A percentile compares a stretch with the other conserved stretches of the same genome.
phyloP scores from a whole-genome alignment of 2,329 filamentous ascomycete species.

The Ceratocystis colombiana region DNA sequence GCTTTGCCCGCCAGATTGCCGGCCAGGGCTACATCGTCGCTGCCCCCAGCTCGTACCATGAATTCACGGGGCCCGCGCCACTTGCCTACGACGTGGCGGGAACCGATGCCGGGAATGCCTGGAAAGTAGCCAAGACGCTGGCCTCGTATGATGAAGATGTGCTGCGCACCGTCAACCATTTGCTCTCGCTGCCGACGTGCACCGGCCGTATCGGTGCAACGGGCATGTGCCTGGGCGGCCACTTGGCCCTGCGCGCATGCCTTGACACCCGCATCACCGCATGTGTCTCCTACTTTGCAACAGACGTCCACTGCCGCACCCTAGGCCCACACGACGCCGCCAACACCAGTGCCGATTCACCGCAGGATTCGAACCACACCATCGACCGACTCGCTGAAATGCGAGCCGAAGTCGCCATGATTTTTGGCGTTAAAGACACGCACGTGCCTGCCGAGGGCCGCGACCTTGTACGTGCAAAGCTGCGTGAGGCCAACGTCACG shows the following conservation, averaged over 20 bases:
- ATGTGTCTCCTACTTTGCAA: conserved; percentile 81
- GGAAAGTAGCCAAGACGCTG: conserved; percentile 76
- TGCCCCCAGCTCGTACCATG: conserved; percentile 83
- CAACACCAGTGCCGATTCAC: conserved; percentile 34
- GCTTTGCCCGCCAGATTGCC: conserved; percentile 84
- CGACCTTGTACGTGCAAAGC: conserved; percentile 70
- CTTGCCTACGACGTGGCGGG: conserved; percentile 79
- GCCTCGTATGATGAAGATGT: conserved; percentile 79
- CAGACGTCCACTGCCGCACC: conserved; percentile 72
- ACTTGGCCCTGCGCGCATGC: conserved; percentile 56
- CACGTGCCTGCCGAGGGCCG: conserved; percentile 77
- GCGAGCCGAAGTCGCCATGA: conserved; percentile 72
- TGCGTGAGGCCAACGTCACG: conserved; percentile 62
- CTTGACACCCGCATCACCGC: conserved; percentile 68
- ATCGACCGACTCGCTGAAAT: conserved; percentile 52
- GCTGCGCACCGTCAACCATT: conserved; percentile 54
- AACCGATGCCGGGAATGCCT: conserved; percentile 77
- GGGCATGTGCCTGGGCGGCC: conserved; percentile 89
- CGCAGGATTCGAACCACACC: conserved; percentile 40
- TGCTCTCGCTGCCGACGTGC: conserved; percentile 64
- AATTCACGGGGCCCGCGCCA: conserved; percentile 77
- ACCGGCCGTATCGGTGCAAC: conserved; percentile 69
- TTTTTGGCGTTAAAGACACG: conserved; percentile 84
- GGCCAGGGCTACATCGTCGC: conserved; percentile 90
- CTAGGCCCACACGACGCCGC: conserved; percentile 55